phyloP scores from a whole-genome alignment of 139 green algal genomes.

The Pycnococcus provasolii region DNA sequence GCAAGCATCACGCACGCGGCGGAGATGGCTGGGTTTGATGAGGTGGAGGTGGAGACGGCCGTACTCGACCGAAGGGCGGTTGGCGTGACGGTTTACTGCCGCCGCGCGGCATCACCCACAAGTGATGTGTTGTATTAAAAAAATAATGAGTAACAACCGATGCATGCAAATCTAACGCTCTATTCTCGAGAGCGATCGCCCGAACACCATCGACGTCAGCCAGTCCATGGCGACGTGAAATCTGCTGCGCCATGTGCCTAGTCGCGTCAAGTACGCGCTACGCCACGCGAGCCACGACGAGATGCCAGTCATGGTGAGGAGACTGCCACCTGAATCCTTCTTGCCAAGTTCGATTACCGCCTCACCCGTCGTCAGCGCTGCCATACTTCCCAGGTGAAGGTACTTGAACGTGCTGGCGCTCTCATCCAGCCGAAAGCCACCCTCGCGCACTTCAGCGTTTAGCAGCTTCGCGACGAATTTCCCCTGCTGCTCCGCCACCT shows the following conservation, averaged over 20 bases:
- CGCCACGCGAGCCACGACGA: constrained; percentile 58
- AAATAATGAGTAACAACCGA: too few relatives aligned
- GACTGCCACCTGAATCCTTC: not conserved
- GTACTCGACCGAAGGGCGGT: too few relatives aligned
- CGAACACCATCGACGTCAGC: constrained; percentile 49
- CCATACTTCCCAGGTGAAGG: constrained; percentile 52
- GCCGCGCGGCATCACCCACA: too few relatives aligned
- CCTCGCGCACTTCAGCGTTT: constrained; percentile 38
- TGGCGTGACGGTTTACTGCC: too few relatives aligned
- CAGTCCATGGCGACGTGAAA: constrained; percentile 48
- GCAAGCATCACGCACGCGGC: too few relatives aligned
- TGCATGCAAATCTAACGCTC: too few relatives aligned
- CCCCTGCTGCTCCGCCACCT: constrained; percentile 90
- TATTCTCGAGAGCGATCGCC: not conserved
- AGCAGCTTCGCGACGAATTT: constrained; percentile 63
- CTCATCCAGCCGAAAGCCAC: not conserved
- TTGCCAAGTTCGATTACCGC: constrained; percentile 10
- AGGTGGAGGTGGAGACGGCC: too few relatives aligned
- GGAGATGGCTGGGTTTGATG: too few relatives aligned
- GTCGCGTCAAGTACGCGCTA: constrained; percentile 62
- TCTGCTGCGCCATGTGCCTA: constrained; percentile 48
- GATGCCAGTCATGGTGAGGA: constrained; percentile 39
- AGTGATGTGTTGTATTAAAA: too few relatives aligned
- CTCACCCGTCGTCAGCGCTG: constrained; percentile 16
- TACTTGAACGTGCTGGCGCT: constrained; percentile 23